These are phyloP conservation scores for Fusarium austroafricanum DNA, from an alignment of 2,329 filamentous ascomycete species.

Conservation along the genomic window DNA sequence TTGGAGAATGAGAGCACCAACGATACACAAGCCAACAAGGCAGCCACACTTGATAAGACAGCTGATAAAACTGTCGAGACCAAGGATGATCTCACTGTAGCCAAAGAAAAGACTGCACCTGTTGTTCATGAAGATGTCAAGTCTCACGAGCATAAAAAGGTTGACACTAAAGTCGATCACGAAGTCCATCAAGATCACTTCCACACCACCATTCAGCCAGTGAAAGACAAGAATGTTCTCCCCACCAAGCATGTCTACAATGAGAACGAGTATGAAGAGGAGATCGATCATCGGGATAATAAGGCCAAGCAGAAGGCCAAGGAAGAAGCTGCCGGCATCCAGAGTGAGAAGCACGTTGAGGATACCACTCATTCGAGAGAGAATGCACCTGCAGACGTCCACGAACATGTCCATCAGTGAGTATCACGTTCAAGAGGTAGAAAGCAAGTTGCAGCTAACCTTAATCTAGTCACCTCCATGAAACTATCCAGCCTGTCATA, in stretches of 20 bases:
- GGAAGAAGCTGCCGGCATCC: slow-evolving; percentile 26
- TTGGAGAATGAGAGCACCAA: too few species aligned
- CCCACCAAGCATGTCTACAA: slow-evolving; percentile 30
- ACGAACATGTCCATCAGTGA: slow-evolving; percentile 30
- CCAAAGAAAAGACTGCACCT: slow-evolving; percentile 25
- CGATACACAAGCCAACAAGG: too few species aligned
- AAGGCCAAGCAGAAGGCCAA: slow-evolving; percentile 16
- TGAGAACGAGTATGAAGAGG: slow-evolving; percentile 23
- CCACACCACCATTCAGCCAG: slow-evolving; percentile 29
- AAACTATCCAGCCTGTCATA: slow-evolving; percentile 32
- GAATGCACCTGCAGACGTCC: slow-evolving; percentile 13
- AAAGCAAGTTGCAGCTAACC: background rate
- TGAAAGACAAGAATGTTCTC: slow-evolving; percentile 29
- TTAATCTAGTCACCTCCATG: slow-evolving; percentile 13
- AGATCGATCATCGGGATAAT: slow-evolving; percentile 29
- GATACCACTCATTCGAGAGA: slow-evolving; percentile 24
- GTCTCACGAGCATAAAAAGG: slow-evolving; percentile 27
- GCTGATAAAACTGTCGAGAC: slow-evolving; percentile 20
- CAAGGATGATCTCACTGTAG: slow-evolving; percentile 15
- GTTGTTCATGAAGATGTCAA: slow-evolving; percentile 30
- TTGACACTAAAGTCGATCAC: slow-evolving; percentile 26
- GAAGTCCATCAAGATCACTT: slow-evolving; percentile 30
- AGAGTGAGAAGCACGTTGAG: slow-evolving; percentile 20
- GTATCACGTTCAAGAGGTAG: rapidly evolving
- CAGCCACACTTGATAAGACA: background rate